phyloP scores from a whole-genome alignment of 352 stramenopile genomes.

The Globisporangium recalcitrans region DNA sequence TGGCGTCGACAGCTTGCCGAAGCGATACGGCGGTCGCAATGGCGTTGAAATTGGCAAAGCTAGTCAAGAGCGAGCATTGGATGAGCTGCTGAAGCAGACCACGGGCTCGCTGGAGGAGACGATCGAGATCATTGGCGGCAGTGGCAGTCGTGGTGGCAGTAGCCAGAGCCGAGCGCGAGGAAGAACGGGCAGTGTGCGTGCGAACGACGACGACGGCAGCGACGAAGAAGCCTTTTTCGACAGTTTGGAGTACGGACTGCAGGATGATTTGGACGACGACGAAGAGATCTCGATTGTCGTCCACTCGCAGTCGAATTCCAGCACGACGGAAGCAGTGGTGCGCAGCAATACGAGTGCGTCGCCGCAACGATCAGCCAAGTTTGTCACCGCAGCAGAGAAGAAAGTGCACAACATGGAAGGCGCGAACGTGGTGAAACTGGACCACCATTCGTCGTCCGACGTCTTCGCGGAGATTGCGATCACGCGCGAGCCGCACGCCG shows the following conservation, averaged over 20 bases:
- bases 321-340: slow-evolving; percentile 38
- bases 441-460: slow-evolving; percentile 10
- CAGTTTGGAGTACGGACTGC: slow-evolving; percentile 71
- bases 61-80: slow-evolving; percentile 59
- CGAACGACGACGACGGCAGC: slow-evolving; percentile 41
- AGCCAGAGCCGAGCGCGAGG: slow-evolving; percentile 18
- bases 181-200: slow-evolving; percentile 30
- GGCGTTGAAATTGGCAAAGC: slow-evolving; percentile 74
- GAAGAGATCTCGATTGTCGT: slow-evolving; percentile 69
- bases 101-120: slow-evolving; percentile 67
- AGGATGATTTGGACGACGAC: slow-evolving; percentile 53
- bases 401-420: slow-evolving; percentile 27
- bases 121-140: slow-evolving; percentile 58
- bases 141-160: slow-evolving; percentile 11
- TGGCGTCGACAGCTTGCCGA: slow-evolving; percentile 64
- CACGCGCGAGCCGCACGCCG: slow-evolving; percentile 58
- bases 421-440: slow-evolving; percentile 14
- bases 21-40: slow-evolving; percentile 67
- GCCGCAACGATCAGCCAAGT: slow-evolving; percentile 2
- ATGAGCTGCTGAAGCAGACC: slow-evolving; percentile 63
- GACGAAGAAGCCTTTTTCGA: slow-evolving; percentile 84
- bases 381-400: slow-evolving; percentile 15
- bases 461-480: slow-evolving; percentile 51
- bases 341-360: slow-evolving; percentile 3
- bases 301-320: slow-evolving; percentile 42